Percentiles rank a stretch among this genome's conserved stretches.
These are phyloP conservation scores for Trichoderma erinaceum DNA, from an alignment of 495 filamentous ascomycete genomes.

Conservation along the genomic window DNA sequence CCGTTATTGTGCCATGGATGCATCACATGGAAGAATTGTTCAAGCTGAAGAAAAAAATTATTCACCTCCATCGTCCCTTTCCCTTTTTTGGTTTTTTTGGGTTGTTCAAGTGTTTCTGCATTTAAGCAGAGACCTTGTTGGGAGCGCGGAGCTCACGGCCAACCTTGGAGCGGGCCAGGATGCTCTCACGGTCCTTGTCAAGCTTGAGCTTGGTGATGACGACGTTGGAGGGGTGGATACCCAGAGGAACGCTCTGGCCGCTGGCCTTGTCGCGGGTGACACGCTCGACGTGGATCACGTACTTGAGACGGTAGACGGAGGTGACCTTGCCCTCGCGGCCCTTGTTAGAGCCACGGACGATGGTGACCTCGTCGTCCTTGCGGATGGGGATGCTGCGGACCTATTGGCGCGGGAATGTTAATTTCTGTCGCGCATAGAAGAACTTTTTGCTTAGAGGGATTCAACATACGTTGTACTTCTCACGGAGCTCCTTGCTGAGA, in stretches of 20 bases:
- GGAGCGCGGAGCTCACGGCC: constrained; percentile 64
- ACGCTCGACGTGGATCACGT: constrained; percentile 86
- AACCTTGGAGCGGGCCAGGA: constrained; percentile 75
- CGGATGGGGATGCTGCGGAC: constrained; percentile 95
- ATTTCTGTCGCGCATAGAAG: background rate
- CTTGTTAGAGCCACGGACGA: constrained; percentile 86
- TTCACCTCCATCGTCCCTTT: constrained; percentile 1
- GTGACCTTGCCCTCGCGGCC: constrained; percentile 93
- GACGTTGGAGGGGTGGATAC: constrained; percentile 86
- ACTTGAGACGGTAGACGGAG: constrained; percentile 97
- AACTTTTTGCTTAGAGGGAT: background rate
- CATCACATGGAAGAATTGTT: constrained; percentile 6
- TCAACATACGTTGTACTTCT: constrained; percentile 78
- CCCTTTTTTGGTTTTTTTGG: background rate
- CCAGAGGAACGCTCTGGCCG: constrained; percentile 82
- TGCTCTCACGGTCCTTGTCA: constrained; percentile 94
- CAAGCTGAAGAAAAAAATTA: background rate
- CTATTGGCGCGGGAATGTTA: constrained; percentile 35
- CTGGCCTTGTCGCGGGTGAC: constrained; percentile 90
- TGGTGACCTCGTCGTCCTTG: constrained; percentile 91
- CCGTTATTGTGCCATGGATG: constrained; percentile 14
- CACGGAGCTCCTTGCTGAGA: constrained; percentile 88
- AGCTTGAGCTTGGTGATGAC: constrained; percentile 97
- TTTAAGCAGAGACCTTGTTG: constrained; percentile 36
- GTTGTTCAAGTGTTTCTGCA: background rate